Percentiles rank a stretch among this genome's conserved stretches.
Conservation (phyloP, 768 basidiomycete genomes). For the Fomitopsis serialis region DNA sequence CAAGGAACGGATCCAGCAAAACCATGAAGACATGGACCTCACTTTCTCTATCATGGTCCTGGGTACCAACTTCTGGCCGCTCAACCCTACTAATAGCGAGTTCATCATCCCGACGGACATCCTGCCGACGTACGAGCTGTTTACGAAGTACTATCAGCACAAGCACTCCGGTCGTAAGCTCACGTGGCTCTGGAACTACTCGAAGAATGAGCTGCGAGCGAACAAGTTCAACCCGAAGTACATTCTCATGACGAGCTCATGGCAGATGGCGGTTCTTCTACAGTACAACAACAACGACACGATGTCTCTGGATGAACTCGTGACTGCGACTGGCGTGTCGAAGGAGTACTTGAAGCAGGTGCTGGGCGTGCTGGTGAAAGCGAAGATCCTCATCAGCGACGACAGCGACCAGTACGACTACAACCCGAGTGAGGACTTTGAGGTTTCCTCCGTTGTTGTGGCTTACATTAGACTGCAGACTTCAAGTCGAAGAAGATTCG, state of each 20-base stretch:
- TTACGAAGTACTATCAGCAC: conserved; percentile 88
- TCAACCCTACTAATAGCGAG: conserved; percentile 77
- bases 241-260: conserved; percentile 91
- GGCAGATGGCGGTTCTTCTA: conserved; percentile 90
- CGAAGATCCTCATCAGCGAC: conserved; percentile 84
- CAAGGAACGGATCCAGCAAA: conserved; percentile 87
- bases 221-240: conserved; percentile 94
- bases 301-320: conserved; percentile 74
- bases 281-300: conserved; percentile 93
- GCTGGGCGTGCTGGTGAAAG: conserved; percentile 60
- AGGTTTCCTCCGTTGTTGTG: background rate
- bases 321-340: conserved; percentile 71
- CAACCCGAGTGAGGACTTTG: conserved; percentile 57
- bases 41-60: conserved; percentile 92
- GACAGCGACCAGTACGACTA: conserved; percentile 88
- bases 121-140: conserved; percentile 81
- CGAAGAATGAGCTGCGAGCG: conserved; percentile 92
- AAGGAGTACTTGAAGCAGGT: conserved; percentile 78
- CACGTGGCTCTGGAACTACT: conserved; percentile 98
- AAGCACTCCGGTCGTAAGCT: conserved; percentile 94
- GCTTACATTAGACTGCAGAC: conserved; percentile 33
- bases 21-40: conserved; percentile 82
- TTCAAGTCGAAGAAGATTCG: conserved; percentile 95
- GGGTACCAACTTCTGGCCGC: conserved; percentile 94
- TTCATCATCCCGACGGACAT: conserved; percentile 89